A percentile compares a stretch with the other conserved stretches of the same genome.
These are phyloP conservation scores for Sungouiella blattae DNA, from an alignment of 805 yeast species.

Conservation along the genomic window DNA sequence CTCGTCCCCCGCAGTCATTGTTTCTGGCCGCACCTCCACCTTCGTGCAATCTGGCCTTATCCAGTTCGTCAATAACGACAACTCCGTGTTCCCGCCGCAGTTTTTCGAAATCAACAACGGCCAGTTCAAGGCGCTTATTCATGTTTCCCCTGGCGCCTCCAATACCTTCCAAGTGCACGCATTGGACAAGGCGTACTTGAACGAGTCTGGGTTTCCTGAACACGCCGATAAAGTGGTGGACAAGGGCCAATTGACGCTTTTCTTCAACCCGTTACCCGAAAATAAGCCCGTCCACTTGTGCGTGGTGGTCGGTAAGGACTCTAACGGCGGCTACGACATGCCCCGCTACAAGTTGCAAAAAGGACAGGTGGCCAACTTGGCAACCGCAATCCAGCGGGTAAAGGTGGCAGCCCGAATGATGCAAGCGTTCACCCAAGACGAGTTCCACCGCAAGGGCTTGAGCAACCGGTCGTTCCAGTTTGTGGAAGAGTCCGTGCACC, in stretches of 20 bases:
- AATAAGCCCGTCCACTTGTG: slow-evolving; percentile 83
- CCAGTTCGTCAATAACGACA: slow-evolving; percentile 30
- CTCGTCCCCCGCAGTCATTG: slow-evolving; percentile 36
- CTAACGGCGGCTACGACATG: slow-evolving; percentile 66
- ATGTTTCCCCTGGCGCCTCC: slow-evolving; percentile 59
- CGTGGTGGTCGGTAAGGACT: slow-evolving; percentile 71
- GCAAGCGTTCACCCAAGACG: slow-evolving; percentile 91
- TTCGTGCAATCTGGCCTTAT: slow-evolving; percentile 23
- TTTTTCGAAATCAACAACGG: slow-evolving; percentile 66
- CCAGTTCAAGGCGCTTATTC: slow-evolving; percentile 71
- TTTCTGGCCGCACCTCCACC: slow-evolving; percentile 26
- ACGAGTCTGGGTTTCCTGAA: slow-evolving; percentile 32
- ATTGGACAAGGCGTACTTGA: slow-evolving; percentile 21
- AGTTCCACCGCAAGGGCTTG: slow-evolving; percentile 74
- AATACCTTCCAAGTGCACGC: slow-evolving; percentile 56
- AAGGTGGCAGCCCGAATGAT: slow-evolving; percentile 81
- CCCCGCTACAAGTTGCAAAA: slow-evolving; percentile 45
- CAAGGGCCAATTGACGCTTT: slow-evolving; percentile 19
- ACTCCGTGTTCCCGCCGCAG: slow-evolving; percentile 59
- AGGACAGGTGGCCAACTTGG: slow-evolving; percentile 63
- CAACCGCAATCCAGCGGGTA: slow-evolving; percentile 68
- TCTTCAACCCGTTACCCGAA: slow-evolving; percentile 47
- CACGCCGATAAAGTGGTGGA: slow-evolving; percentile 19
- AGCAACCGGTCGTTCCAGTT: slow-evolving; percentile 78
- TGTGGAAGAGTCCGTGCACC: slow-evolving; percentile 47